Evolutionary conservation across 208 protist genomes (phyloP), one percentile per base, ranked within the genome.

Genomic region (Giardia duodenalis): DNA sequence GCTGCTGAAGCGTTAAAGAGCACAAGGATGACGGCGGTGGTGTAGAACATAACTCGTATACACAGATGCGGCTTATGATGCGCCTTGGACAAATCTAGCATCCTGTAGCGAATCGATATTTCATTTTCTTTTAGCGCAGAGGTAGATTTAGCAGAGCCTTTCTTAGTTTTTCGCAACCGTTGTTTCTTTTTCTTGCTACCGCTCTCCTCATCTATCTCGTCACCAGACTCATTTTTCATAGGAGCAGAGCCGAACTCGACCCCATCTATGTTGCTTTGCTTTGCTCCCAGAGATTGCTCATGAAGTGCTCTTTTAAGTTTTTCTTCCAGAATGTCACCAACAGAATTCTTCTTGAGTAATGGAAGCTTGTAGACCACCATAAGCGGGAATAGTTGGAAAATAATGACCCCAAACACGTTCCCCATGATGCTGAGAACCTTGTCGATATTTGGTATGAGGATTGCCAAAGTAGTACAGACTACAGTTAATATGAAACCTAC

Each of bases 401-500:
- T 22, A 45, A 91, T n/a, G 1, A 91, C 45, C n/a, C 88, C 88
- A 2, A 91, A 2, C 2, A 91, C 2, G 88, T 91, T 91, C 4
- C 44, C 1, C 2, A 2, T 91, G 44, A 91, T 47, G 44, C 43
- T 47, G 39, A 47, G 88, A 19, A 91, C 45, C 47, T 91, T 2
- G 88, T 47, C 44, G 1, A 91, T 47, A 45, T 3, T 45, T 4
- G 2, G 2, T 30, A 91, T 47, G n/a, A 91, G 45, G 2, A 47
- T 2, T 46, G 88, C 4, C 0, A 91, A 48, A 1, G 45, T 2
- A 30, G 45, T 1, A 47, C 88, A 91, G 1, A 91, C 0, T 19
- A 91, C 44, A 0, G 88, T 91, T 2, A 91, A 4, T 67, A 2
- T 2, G 44, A 91, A 91, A 43, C 88, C 88, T 2, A 91, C n/a